These are phyloP conservation scores for Chalciporus pseudorubinellus DNA, from an alignment of 768 basidiomycete genomes.

Conservation along the genomic window DNA sequence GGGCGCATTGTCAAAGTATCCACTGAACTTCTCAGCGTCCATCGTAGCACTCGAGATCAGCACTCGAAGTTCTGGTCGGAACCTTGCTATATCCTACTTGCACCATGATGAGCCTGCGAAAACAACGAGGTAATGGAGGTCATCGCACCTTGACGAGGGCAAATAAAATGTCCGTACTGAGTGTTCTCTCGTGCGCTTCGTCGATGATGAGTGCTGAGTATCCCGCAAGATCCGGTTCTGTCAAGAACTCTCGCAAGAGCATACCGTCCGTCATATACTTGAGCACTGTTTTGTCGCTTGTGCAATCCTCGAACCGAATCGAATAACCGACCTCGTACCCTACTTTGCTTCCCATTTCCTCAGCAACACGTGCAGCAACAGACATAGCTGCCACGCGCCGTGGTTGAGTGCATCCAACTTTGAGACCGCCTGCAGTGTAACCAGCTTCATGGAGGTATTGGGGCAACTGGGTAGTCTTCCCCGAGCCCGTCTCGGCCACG, in stretches of 20 bases:
- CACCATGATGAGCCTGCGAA: constrained; percentile 15
- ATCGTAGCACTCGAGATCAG: constrained; percentile 96
- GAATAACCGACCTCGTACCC: constrained; percentile 99
- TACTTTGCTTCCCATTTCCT: constrained; percentile 96
- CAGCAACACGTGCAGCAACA: constrained; percentile 97
- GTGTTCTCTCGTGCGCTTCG: constrained; percentile 96
- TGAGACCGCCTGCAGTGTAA: constrained; percentile 82
- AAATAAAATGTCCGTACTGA: constrained; percentile 98
- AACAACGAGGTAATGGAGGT: constrained; percentile 4
- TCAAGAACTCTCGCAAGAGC: constrained; percentile 94
- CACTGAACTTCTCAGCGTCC: constrained; percentile 97
- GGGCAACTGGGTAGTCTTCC: constrained; percentile 97
- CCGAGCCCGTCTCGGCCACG: constrained; percentile 97
- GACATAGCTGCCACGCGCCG: constrained; percentile 99
- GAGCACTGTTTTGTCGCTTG: constrained; percentile 96
- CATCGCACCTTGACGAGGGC: constrained; percentile 93
- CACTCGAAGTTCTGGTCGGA: constrained; percentile 89
- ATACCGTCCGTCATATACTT: constrained; percentile 99
- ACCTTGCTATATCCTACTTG: constrained; percentile 88
- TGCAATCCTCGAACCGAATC: constrained; percentile 99
- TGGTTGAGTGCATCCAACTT: constrained; percentile 91
- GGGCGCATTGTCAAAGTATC: constrained; percentile 95
- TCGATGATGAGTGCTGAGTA: constrained; percentile 97
- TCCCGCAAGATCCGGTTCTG: constrained; percentile 93
- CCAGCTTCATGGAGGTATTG: constrained; percentile 99